phyloP scores from a whole-genome alignment of 1,284 basidiomycete genomes.

The Volvariella volvacea region DNA sequence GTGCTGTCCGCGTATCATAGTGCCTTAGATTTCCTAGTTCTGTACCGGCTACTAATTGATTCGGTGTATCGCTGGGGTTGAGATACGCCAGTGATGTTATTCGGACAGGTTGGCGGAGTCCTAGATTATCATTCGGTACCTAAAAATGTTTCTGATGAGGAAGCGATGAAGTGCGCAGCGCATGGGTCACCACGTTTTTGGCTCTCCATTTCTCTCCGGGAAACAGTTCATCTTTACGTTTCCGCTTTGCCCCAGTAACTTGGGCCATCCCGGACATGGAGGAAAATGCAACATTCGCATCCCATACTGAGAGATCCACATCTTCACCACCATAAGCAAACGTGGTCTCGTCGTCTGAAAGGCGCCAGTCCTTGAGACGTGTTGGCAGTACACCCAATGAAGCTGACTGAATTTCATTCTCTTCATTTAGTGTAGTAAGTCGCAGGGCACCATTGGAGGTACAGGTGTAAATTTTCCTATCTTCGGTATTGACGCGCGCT shows the following conservation, averaged over 20 bases:
- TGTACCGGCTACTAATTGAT: constrained; percentile 69
- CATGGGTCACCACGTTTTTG: constrained; percentile 56
- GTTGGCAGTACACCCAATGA: constrained; percentile 46
- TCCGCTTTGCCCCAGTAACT: constrained; percentile 51
- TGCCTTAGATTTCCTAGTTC: constrained; percentile 69
- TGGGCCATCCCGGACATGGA: constrained; percentile 9
- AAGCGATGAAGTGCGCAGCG: not conserved
- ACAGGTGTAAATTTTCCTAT: constrained; percentile 56
- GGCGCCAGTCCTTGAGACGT: constrained; percentile 59
- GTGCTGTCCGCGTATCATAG: constrained; percentile 75
- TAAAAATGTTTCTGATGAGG: too few species aligned
- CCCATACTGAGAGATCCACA: constrained; percentile 81
- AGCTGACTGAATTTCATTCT: constrained; percentile 19
- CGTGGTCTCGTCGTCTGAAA: constrained; percentile 42
- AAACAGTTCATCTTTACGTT: constrained; percentile 56
- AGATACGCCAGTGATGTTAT: constrained; percentile 66
- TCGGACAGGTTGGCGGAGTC: constrained; percentile 76
- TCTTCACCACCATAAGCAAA: constrained; percentile 87
- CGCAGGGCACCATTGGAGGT: constrained; percentile 68
- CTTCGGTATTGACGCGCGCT: not conserved
- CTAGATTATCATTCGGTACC: constrained; percentile 74
- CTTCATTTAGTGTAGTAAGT: constrained; percentile 27
- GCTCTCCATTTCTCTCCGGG: constrained; percentile 76
- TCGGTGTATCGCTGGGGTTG: constrained; percentile 29
- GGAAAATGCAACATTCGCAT: constrained; percentile 63